These are phyloP conservation scores for Pseudogymnoascus sp. DNA, from an alignment of 2,329 filamentous ascomycete species.

Conservation along the genomic window DNA sequence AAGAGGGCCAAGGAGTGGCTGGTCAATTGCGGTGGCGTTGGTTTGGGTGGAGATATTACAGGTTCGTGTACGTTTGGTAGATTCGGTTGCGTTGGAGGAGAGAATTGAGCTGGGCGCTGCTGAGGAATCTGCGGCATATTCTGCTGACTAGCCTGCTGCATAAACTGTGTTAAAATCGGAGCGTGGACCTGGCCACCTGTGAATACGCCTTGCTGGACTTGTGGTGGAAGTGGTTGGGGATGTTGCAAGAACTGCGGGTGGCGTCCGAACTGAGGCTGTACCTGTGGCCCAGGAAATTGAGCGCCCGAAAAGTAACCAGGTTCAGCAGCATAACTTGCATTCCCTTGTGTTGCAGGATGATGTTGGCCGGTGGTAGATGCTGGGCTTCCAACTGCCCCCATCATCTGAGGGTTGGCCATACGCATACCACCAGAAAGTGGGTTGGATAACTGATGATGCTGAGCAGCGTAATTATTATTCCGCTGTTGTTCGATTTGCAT, in stretches of 20 bases:
- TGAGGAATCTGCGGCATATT: conserved; percentile 9
- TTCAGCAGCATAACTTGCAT: not conserved
- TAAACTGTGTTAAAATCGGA: conserved; percentile 26
- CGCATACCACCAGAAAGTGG: not conserved
- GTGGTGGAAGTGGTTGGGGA: conserved; percentile 39
- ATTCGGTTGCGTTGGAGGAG: conserved; percentile 18
- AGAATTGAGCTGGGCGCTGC: conserved; percentile 5
- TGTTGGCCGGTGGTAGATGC: not conserved
- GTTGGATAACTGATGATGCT: conserved; percentile 1
- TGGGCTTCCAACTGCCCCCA: not conserved
- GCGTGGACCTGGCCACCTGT: conserved; percentile 31
- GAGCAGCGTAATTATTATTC: not conserved
- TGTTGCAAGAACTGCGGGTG: conserved; percentile 29
- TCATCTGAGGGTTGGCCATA: not conserved
- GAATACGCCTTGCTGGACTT: conserved; percentile 48
- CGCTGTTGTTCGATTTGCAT: not conserved
- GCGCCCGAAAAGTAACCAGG: not conserved
- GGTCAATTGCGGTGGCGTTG: conserved; percentile 29
- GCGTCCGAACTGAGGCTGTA: conserved; percentile 13
- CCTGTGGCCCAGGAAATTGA: conserved; percentile 13
- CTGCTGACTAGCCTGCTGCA: conserved; percentile 16
- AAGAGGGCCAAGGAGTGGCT: conserved; percentile 39
- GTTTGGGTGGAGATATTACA: conserved; percentile 21
- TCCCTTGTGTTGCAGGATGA: not conserved
- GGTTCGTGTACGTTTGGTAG: conserved; percentile 24